phyloP scores from a whole-genome alignment of 352 stramenopile genomes.

The Phytophthora palmivora region DNA sequence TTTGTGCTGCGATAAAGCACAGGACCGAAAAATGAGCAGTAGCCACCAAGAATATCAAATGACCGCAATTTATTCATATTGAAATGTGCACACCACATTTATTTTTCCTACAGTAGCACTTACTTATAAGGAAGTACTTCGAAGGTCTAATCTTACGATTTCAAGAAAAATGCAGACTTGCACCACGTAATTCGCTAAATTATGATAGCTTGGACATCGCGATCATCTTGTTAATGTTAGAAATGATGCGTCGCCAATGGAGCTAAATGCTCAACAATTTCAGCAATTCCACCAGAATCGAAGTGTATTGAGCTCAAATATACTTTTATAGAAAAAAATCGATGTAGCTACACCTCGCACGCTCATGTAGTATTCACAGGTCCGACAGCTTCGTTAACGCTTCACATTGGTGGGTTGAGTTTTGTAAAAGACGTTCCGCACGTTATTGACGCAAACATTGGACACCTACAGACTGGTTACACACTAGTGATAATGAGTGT shows the following conservation, averaged over 20 bases:
- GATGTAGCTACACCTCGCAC: slow-evolving; percentile 41
- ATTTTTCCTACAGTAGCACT: too few species aligned
- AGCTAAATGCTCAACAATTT: slow-evolving; percentile 44
- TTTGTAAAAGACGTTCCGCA: slow-evolving; percentile 31
- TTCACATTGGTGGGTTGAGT: slow-evolving; percentile 30
- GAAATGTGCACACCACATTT: too few species aligned
- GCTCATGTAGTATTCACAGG: slow-evolving; percentile 7
- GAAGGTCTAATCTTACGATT: too few species aligned
- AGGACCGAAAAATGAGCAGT: too few species aligned
- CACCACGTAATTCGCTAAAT: too few species aligned
- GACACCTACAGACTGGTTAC: slow-evolving; percentile 32
- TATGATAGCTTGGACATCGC: slow-evolving; percentile 41
- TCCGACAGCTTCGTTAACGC: too few species aligned
- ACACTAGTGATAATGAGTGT: slow-evolving; percentile 24
- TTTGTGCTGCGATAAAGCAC: too few species aligned
- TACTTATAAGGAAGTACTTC: too few species aligned
- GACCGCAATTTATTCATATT: too few species aligned
- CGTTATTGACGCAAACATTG: slow-evolving; percentile 16
- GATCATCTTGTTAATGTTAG: too few species aligned
- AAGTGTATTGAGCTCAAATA: slow-evolving; percentile 43
- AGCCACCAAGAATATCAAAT: too few species aligned
- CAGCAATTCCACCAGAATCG: slow-evolving; percentile 45
- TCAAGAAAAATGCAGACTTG: too few species aligned
- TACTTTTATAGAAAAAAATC: slow-evolving; percentile 24
- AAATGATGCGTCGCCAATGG: slow-evolving; percentile 41